Base-by-base conservation (phyloP, 116 monocot species). In the Posidonia oceanica region DNA sequence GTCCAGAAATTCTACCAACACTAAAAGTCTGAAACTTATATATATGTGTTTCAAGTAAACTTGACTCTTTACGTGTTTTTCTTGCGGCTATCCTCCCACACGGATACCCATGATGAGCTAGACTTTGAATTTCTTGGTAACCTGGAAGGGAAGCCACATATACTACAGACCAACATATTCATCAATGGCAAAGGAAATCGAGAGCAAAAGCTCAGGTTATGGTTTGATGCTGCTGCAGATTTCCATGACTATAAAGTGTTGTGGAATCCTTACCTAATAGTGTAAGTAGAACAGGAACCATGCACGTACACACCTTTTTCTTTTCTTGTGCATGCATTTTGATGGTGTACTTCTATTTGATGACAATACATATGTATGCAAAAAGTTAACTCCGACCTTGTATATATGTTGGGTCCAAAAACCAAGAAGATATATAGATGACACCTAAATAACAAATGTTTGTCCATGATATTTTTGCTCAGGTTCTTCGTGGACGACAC, bases 111-210 rank as follows among this genome's bases (percentile, higher is more conserved):
- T 38, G 88, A 88, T 74, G 88, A 93, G 78, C 54, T 93, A 37
- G 93, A 93, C 67, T 88, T 93, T 23, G 88, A 93, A 79, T 88
- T 93, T 62, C 54, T 93, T 6, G 92, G 92, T 52, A 84, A 84
- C 71, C 55, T 74, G 14, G 69, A 44, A 38, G 86, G 88, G 3
- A 74, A 75, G 57, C 52, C 69, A 15, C 88, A 86, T 86, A 71
- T 79, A 54, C 63, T 93, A 15, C 93, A 93, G 74, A 93, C 93
- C 68, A 93, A 88, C 56, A 76, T 88, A 15, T 88, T 86, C 62
- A 86, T 83, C 39, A 86, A 84, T 38, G 92, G 92, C 21, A 88
- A 82, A 79, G 84, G 86, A 40, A 74, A 64, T 59, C 80, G 85
- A 12, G 92, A 92, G 76, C 86, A 92, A 81, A 77, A 88, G 2